Conservation (phyloP, 768 basidiomycete genomes). For the Wakefieldia striispora region DNA sequence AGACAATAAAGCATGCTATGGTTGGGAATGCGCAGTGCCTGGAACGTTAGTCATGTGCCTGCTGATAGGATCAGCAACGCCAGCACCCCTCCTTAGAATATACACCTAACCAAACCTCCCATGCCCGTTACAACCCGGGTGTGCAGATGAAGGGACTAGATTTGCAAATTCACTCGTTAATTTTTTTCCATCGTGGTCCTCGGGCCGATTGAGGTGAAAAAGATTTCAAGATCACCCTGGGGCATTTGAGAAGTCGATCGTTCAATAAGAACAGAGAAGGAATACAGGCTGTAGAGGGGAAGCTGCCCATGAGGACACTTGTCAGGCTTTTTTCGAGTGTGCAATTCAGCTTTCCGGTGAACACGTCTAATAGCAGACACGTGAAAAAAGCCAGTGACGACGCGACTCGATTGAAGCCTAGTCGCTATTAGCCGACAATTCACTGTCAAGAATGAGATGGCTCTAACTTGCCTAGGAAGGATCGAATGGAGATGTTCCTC, state of each 20-base stretch:
- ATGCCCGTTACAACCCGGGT: neutral
- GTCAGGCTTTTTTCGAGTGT: neutral
- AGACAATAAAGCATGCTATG: constrained; percentile 49
- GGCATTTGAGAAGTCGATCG: neutral
- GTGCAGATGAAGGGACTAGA: neutral
- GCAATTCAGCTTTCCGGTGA: neutral
- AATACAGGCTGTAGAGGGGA: neutral
- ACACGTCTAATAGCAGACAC: neutral
- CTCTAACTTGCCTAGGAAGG: neutral
- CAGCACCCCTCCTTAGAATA: neutral
- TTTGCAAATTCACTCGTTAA: neutral
- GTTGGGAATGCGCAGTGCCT: neutral
- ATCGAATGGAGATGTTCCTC: neutral
- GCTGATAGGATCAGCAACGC: constrained; percentile 1
- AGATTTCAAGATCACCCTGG: neutral
- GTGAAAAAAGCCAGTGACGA: neutral
- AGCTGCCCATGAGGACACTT: neutral
- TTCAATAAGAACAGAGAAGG: neutral
- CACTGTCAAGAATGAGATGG: neutral
- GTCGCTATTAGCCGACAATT: neutral
- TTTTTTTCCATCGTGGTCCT: neutral
- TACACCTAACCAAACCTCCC: neutral
- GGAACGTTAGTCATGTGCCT: constrained; percentile 4
- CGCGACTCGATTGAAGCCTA: neutral
- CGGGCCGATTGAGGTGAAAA: neutral